Percentiles rank a stretch among this genome's conserved stretches.
These are phyloP conservation scores for Conticribra weissflogii DNA, from an alignment of 108 stramenopile genomes.

Conservation along the genomic window DNA sequence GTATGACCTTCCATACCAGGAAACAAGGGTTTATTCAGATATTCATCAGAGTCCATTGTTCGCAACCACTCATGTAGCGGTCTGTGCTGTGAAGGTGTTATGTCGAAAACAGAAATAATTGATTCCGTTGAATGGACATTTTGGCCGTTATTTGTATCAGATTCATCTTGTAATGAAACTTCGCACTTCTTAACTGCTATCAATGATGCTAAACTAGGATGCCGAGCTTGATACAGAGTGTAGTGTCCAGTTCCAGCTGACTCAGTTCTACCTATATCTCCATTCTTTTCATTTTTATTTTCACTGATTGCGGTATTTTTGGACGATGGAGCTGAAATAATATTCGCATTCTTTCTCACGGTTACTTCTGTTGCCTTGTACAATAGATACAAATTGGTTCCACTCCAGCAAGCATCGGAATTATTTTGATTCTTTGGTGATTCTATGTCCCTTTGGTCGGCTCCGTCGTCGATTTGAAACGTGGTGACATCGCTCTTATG, in stretches of 20 bases:
- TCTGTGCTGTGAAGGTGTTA: conserved; percentile 27
- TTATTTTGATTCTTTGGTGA: no score
- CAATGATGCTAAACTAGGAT: conserved; percentile 34
- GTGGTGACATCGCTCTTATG: no score
- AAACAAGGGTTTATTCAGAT: conserved; percentile 22
- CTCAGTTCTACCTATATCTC: no score
- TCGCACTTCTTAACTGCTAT: conserved; percentile 16
- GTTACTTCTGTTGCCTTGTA: conserved; percentile 20
- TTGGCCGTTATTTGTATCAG: no score
- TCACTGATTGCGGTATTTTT: no score
- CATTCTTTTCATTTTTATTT: no score
- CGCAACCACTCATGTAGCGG: conserved; percentile 28
- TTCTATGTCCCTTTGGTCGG: no score
- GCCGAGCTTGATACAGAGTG: conserved; percentile 34
- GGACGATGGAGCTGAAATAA: no score
- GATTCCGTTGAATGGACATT: background rate
- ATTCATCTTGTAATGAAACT: no score
- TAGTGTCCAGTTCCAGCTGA: background rate
- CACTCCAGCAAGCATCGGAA: no score
- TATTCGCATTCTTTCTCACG: conserved; percentile 6
- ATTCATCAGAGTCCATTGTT: conserved; percentile 23
- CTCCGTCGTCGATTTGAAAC: no score
- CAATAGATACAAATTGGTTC: conserved; percentile 30
- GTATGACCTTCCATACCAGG: conserved; percentile 23
- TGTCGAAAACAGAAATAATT: conserved; percentile 33